Conservation (phyloP, 2,329 filamentous ascomycete genomes). For the Fusarium caatingaense region DNA sequence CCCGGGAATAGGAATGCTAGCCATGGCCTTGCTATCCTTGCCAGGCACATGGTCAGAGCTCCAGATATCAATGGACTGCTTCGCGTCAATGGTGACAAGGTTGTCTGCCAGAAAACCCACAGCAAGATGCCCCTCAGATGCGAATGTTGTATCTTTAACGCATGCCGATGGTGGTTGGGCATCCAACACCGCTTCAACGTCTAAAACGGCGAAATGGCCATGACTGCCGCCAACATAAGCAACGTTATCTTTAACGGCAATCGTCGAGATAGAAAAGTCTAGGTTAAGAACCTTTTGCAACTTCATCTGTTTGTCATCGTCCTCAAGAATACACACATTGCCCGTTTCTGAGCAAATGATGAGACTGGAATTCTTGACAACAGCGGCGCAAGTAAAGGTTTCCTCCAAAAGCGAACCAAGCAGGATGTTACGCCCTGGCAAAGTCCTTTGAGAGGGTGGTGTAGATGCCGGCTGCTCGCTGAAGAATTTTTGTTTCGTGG, state of each 20-base stretch:
- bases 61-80: conserved; percentile 79
- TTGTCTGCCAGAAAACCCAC: conserved; percentile 75
- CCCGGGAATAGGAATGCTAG: conserved; percentile 69
- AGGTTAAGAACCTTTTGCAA: conserved; percentile 74
- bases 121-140: conserved; percentile 66
- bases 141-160: conserved; percentile 53
- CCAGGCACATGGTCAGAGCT: conserved; percentile 58
- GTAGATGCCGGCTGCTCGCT: conserved; percentile 53
- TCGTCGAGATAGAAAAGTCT: conserved; percentile 75
- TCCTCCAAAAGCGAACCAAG: conserved; percentile 84
- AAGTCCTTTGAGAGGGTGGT: conserved; percentile 64
- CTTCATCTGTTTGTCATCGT: conserved; percentile 77
- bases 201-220: conserved; percentile 67
- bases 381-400: conserved; percentile 82
- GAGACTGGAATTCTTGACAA: conserved; percentile 76
- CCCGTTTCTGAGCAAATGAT: conserved; percentile 89
- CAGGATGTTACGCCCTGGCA: conserved; percentile 88
- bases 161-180: conserved; percentile 51
- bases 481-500: conserved; percentile 70
- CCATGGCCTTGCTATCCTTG: conserved; percentile 51
- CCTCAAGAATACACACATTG: conserved; percentile 88
- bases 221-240: conserved; percentile 77
- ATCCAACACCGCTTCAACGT: conserved; percentile 62
- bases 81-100: conserved; percentile 79
- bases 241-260: conserved; percentile 68